Conservation (phyloP, 2,329 filamentous ascomycete genomes). For the Pseudopyricularia javanii region DNA sequence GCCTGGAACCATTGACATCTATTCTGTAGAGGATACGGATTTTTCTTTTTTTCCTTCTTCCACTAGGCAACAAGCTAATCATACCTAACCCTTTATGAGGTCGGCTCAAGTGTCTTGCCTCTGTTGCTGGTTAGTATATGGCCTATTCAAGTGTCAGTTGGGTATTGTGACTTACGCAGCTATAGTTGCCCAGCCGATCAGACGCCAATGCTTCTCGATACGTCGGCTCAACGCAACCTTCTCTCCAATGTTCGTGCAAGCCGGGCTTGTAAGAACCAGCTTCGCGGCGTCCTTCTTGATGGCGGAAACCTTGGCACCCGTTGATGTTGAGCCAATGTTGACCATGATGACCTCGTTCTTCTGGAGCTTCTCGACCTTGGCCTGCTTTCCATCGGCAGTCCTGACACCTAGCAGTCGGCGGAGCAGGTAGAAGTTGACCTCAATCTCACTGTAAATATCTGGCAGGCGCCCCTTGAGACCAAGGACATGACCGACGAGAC, state of each 20-base stretch:
- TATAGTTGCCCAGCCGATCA: conserved; percentile 84
- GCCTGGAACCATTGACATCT: background rate
- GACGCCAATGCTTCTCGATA: conserved; percentile 98
- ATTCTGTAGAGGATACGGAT: background rate
- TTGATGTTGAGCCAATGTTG: conserved; percentile 96
- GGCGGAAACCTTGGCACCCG: conserved; percentile 90
- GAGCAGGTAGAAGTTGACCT: conserved; percentile 98
- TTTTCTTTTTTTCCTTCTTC: background rate
- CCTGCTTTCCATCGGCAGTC: conserved; percentile 96
- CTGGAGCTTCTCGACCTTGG: conserved; percentile 93
- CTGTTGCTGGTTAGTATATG: background rate
- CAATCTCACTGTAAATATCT: conserved; percentile 95
- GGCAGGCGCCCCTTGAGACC: conserved; percentile 88
- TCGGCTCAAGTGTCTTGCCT: conserved; percentile 15
- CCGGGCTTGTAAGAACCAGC: conserved; percentile 81
- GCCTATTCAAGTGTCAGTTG: background rate
- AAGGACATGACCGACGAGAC: conserved; percentile 94
- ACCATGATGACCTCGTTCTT: conserved; percentile 99
- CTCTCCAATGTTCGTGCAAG: conserved; percentile 94
- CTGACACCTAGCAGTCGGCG: conserved; percentile 90
- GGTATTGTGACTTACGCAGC: conserved; percentile 39
- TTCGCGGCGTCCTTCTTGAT: conserved; percentile 98
- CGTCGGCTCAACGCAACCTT: conserved; percentile 93
- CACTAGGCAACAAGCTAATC: background rate
- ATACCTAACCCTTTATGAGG: conserved; percentile 4